phyloP scores from a whole-genome alignment of 2,329 filamentous ascomycete species.

The Hysterium pulicare region DNA sequence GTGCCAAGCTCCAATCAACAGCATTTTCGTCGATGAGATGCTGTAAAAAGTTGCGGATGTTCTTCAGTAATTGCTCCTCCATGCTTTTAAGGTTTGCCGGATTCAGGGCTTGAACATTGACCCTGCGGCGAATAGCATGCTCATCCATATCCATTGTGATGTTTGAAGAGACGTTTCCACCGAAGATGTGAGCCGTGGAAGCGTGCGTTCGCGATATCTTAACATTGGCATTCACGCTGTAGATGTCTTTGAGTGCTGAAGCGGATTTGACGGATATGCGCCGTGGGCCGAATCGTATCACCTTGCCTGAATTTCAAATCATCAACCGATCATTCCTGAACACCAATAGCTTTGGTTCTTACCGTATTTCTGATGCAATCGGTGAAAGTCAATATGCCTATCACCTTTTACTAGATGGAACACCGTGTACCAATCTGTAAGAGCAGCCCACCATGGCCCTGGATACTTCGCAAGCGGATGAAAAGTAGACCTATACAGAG shows the following conservation, averaged over 20 bases:
- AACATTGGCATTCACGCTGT: slow-evolving; percentile 7
- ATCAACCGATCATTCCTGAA: not conserved
- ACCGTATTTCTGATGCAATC: slow-evolving; percentile 4
- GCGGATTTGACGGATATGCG: slow-evolving; percentile 7
- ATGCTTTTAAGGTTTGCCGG: slow-evolving; percentile 5
- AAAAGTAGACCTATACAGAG: too few relatives aligned
- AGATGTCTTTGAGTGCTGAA: slow-evolving; percentile 6
- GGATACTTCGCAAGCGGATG: slow-evolving; percentile 6
- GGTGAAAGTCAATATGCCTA: slow-evolving; percentile 5
- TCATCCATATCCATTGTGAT: slow-evolving; percentile 6
- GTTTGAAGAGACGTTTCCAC: slow-evolving; percentile 4
- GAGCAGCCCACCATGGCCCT: not conserved
- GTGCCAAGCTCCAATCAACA: slow-evolving; percentile 7
- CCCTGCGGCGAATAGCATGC: slow-evolving; percentile 5
- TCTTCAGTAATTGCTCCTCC: slow-evolving; percentile 9
- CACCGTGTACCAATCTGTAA: slow-evolving; percentile 4
- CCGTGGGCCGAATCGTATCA: slow-evolving; percentile 9
- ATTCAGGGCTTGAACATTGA: slow-evolving; percentile 6
- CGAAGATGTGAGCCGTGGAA: slow-evolving; percentile 3
- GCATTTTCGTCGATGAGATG: slow-evolving; percentile 1
- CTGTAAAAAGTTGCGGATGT: slow-evolving; percentile 8
- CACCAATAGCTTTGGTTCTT: not conserved
- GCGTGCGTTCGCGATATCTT: slow-evolving; percentile 6
- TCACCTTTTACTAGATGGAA: slow-evolving; percentile 6
- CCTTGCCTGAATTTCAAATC: not conserved